Percentiles rank a stretch among this genome's conserved stretches.
Conservation (phyloP, 176 grass and related monocot genomes). For the Oropetium thomaeum region DNA sequence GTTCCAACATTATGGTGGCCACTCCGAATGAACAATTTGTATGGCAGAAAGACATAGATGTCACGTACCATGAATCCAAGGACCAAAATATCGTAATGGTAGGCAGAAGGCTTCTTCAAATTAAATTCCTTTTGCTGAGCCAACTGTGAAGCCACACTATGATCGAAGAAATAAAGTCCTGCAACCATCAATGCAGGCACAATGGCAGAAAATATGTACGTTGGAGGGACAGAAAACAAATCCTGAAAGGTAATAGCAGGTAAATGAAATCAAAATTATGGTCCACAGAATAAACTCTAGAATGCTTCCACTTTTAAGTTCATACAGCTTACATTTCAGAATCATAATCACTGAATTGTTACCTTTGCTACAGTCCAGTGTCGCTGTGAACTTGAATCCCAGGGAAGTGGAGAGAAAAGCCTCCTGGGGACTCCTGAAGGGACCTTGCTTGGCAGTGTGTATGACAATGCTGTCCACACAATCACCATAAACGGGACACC, state of each 20-base stretch:
- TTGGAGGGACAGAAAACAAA: constrained; percentile 65
- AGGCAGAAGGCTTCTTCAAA: constrained; percentile 89
- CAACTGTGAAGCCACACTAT: constrained; percentile 88
- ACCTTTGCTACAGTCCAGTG: constrained; percentile 88
- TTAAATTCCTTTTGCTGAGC: constrained; percentile 97
- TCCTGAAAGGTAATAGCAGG: constrained; percentile 51
- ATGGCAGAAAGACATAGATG: not conserved
- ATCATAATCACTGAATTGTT: constrained; percentile 12
- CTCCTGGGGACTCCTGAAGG: constrained; percentile 75
- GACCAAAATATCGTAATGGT: constrained; percentile 94
- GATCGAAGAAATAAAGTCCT: constrained; percentile 97
- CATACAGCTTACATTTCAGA: not conserved
- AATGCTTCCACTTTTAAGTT: not conserved
- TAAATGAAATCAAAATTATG: constrained; percentile 10
- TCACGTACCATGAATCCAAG: constrained; percentile 69
- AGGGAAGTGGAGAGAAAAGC: constrained; percentile 80
- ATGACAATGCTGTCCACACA: constrained; percentile 82
- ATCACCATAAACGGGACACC: constrained; percentile 93
- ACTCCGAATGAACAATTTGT: not conserved
- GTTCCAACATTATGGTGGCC: not conserved
- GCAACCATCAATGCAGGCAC: constrained; percentile 89
- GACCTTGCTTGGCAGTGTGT: constrained; percentile 57
- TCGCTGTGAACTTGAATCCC: constrained; percentile 58
- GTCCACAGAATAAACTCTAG: not conserved
- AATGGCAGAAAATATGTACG: constrained; percentile 86